A percentile compares a stretch with the other conserved stretches of the same genome.
Conservation (phyloP, 1,139 yeast species). For the Diutina siamensis region DNA sequence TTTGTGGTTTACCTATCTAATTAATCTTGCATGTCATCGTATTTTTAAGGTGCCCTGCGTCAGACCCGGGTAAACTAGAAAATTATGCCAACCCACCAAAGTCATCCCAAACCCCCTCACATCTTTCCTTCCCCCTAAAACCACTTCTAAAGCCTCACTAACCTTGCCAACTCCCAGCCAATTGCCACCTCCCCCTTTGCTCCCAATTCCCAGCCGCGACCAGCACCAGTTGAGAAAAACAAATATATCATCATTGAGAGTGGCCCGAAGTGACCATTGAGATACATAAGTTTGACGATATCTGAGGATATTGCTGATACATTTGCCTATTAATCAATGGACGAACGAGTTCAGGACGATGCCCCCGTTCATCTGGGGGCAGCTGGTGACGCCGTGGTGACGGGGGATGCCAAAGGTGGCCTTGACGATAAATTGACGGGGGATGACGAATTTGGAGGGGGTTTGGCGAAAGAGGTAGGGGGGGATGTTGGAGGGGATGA, state of each 20-base stretch:
- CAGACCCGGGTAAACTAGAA: no score
- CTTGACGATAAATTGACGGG: not conserved
- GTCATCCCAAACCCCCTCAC: no score
- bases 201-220: not conserved
- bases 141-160: no score
- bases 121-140: no score
- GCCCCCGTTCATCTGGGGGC: not conserved
- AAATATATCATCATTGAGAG: not conserved
- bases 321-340: not conserved
- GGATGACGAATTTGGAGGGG: not conserved
- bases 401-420: not conserved
- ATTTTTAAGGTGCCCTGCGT: slow-evolving; percentile 2
- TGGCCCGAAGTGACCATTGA: no score
- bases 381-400: not conserved
- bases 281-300: no score
- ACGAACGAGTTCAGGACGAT: not conserved
- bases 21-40: slow-evolving; percentile 1
- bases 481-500: not conserved
- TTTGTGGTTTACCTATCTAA: no score
- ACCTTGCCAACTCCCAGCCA: no score
- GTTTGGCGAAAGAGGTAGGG: not conserved
- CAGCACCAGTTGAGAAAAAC: not conserved
- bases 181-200: not conserved
- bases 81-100: no score
- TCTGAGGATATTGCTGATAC: not conserved